Base-by-base conservation (phyloP, 306 rosid species). In the Medicago lupulina region DNA sequence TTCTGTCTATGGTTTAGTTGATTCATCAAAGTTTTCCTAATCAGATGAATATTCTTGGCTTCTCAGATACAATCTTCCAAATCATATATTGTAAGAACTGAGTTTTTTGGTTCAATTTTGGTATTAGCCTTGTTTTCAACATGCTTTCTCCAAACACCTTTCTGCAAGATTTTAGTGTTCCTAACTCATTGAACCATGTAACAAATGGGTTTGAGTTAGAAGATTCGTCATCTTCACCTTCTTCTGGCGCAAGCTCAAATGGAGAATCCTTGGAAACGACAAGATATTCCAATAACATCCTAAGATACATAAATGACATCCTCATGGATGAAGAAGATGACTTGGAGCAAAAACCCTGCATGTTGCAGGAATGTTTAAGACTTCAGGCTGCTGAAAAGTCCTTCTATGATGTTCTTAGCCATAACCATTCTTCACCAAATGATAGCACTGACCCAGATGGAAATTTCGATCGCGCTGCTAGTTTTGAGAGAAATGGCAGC, bases 331-430 rank as follows among this genome's bases (percentile, higher is more conserved):
- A 85, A 62, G 97, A 91, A 67, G 91, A 87, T 28, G 91, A 89
- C 59, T 69, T 92, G 79, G 87, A 83, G 76, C 28, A 43, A 3
- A 82, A 83, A 74, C 97, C 98, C 58, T 92, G 96, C 73, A 92
- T 92, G 96, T 67, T 94, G 83, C 88, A 87, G 70, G 87, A 90
- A 25, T 87, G 93, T 60, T 79, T 92, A 76, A 86, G 85, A 18
- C 98, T 94, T 80, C 97, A 85, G 44, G 87, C 96, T 28, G 89
- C 97, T 39, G 98, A 94, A 75, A 92, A 90, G 49, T 94, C 97
- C 2, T 87, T 94, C 62, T 85, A 86, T 53, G 97, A 94, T 43
- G 95, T 55, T 55, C 87, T 94, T 40, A 88, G 82, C 6, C 81
- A 85, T 67, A 67, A 71, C 3, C 70, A 83, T 58, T 86, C 87